A percentile compares a stretch with the other conserved stretches of the same genome.
These are phyloP conservation scores for Aegilops tauschii DNA, from an alignment of 176 grass and related monocot genomes.

Conservation along the genomic window DNA sequence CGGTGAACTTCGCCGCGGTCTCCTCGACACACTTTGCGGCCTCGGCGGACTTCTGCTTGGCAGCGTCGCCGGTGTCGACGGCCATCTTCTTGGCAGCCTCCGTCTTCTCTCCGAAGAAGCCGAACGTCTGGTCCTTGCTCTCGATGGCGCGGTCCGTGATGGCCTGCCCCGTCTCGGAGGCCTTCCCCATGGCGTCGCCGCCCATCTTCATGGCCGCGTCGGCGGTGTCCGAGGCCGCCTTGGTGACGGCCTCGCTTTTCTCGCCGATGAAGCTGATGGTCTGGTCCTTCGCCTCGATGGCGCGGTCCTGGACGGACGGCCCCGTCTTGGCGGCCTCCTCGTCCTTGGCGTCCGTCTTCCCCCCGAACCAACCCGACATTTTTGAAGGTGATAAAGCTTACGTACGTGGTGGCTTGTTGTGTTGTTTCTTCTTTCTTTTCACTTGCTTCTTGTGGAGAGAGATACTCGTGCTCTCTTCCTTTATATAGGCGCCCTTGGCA, in stretches of 20 bases:
- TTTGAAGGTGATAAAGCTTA: not conserved
- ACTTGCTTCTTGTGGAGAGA: not conserved
- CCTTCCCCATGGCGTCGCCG: constrained; percentile 26
- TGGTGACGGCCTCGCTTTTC: not conserved
- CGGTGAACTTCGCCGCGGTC: constrained; percentile 32
- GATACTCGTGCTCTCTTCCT: not conserved
- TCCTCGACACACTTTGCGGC: not conserved
- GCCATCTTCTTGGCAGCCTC: constrained; percentile 48
- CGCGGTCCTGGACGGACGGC: constrained; percentile 18
- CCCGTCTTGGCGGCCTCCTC: constrained; percentile 1
- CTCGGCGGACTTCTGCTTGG: constrained; percentile 19
- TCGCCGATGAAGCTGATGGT: not conserved
- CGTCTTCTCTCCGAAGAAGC: constrained; percentile 24
- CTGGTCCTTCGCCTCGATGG: not conserved
- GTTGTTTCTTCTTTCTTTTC: not conserved
- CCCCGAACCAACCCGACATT: not conserved
- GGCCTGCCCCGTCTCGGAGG: constrained; percentile 2
- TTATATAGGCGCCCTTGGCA: not conserved
- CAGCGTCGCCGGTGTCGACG: constrained; percentile 5
- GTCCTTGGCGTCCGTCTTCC: constrained; percentile 4
- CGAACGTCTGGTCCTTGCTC: constrained; percentile 34
- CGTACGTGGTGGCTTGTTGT: not conserved
- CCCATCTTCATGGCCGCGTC: constrained; percentile 42
- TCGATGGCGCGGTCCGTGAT: constrained; percentile 13
- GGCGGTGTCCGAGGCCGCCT: constrained; percentile 38